These are phyloP conservation scores for Lyophyllum semitale DNA, from an alignment of 768 basidiomycete genomes.

Conservation along the genomic window DNA sequence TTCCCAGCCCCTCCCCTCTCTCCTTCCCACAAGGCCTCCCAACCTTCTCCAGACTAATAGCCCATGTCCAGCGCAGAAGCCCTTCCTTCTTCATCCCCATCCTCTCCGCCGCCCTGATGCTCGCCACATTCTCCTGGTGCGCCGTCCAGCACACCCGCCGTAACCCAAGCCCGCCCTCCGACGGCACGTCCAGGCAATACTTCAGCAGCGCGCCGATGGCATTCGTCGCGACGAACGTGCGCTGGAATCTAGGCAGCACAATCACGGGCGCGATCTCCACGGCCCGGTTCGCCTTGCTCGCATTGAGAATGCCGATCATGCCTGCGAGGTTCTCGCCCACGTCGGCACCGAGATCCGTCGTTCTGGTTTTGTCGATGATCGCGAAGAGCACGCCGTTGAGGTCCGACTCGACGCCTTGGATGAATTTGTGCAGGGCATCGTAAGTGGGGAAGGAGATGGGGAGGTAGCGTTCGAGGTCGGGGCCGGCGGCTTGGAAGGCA, in stretches of 20 bases:
- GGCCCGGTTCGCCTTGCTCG: slow-evolving; percentile 27
- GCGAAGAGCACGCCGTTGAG: slow-evolving; percentile 36
- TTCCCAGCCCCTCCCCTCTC: slow-evolving; percentile 34
- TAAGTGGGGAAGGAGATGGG: slow-evolving; percentile 35
- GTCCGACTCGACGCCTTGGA: slow-evolving; percentile 25
- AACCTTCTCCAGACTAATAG: slow-evolving; percentile 34
- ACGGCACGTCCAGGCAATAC: slow-evolving; percentile 29
- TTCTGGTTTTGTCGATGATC: slow-evolving; percentile 47
- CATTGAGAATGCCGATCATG: slow-evolving; percentile 44
- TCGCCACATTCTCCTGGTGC: slow-evolving; percentile 36
- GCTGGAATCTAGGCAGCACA: slow-evolving; percentile 40
- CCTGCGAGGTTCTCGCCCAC: slow-evolving; percentile 41
- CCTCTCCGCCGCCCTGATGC: slow-evolving; percentile 39
- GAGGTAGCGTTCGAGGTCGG: slow-evolving; percentile 38
- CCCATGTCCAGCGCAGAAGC: slow-evolving; percentile 42
- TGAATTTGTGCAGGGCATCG: slow-evolving; percentile 24
- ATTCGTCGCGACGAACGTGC: slow-evolving; percentile 43
- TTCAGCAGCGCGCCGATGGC: slow-evolving; percentile 33
- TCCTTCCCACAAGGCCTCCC: slow-evolving; percentile 24
- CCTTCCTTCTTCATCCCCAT: slow-evolving; percentile 50
- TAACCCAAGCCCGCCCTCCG: slow-evolving; percentile 40
- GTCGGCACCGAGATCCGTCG: slow-evolving; percentile 9
- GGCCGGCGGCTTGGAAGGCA: slow-evolving; percentile 20
- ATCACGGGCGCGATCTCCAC: slow-evolving; percentile 40
- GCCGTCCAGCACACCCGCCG: slow-evolving; percentile 52